phyloP scores from a whole-genome alignment of 352 stramenopile species.

The Pythium apleroticum region DNA sequence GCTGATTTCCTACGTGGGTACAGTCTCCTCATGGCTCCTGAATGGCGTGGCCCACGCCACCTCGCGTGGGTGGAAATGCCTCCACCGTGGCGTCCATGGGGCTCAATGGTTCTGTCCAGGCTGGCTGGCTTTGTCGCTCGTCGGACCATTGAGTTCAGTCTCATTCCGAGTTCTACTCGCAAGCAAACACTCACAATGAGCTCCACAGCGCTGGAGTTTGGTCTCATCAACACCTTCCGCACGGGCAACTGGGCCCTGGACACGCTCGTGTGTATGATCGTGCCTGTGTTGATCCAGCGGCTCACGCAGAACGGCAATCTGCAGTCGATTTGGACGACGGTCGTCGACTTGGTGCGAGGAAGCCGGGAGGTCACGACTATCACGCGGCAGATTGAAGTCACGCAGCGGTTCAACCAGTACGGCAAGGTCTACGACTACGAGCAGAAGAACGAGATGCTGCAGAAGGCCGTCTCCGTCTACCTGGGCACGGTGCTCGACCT shows the following conservation, averaged over 20 bases:
- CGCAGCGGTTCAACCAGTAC: constrained; percentile 32
- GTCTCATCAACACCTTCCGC: constrained; percentile 49
- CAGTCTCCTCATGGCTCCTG: too few relatives aligned
- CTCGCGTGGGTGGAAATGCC: too few relatives aligned
- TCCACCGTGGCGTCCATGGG: too few relatives aligned
- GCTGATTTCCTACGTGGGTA: too few relatives aligned
- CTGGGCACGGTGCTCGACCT: constrained; percentile 31
- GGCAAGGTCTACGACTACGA: constrained; percentile 37
- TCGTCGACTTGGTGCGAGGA: constrained; percentile 17
- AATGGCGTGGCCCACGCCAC: too few relatives aligned
- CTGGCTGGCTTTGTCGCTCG: too few relatives aligned
- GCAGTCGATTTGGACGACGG: constrained; percentile 2
- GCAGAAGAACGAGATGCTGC: constrained; percentile 39
- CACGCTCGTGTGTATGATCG: constrained; percentile 50
- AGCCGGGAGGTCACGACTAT: constrained; percentile 26
- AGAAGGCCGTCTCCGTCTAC: constrained; percentile 40
- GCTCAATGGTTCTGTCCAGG: too few relatives aligned
- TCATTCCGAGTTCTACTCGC: not conserved
- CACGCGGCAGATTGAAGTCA: constrained; percentile 35
- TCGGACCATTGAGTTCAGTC: not conserved
- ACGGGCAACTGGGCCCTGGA: constrained; percentile 54
- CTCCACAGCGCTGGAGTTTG: constrained; percentile 38
- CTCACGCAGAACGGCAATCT: constrained; percentile 32
- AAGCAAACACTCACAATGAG: constrained; percentile 2
- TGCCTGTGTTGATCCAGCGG: constrained; percentile 48